Conservation (phyloP, 192 early-diverging fungal genomes). For the Gigaspora rosea region DNA sequence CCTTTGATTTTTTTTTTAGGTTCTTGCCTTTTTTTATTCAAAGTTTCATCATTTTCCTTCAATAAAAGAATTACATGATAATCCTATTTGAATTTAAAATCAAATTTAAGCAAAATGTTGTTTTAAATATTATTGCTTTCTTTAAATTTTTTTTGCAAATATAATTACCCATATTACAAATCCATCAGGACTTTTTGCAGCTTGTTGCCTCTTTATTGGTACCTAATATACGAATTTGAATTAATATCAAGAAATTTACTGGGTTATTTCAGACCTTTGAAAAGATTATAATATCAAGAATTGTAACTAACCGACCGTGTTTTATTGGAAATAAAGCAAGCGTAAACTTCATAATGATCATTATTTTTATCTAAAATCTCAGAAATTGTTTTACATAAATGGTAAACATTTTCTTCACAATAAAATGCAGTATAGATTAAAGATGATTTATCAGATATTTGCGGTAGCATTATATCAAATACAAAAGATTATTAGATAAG, state of each 20-base stretch:
- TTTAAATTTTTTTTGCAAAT: neutral
- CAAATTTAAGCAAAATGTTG: neutral
- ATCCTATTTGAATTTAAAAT: neutral
- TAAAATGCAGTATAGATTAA: constrained; percentile 14
- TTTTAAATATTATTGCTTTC: neutral
- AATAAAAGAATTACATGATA: constrained; percentile 31
- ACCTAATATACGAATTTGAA: neutral
- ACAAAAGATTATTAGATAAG: no score
- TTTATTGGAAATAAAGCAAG: constrained; percentile 27
- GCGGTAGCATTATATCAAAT: neutral
- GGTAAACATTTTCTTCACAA: constrained; percentile 32
- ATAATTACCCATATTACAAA: constrained; percentile 23
- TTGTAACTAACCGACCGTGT: neutral
- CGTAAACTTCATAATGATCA: constrained; percentile 1
- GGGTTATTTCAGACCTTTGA: neutral
- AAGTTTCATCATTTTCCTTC: neutral
- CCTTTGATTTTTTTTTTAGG: neutral
- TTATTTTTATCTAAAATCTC: neutral
- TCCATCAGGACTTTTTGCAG: neutral
- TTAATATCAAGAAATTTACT: neutral
- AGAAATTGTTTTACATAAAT: constrained; percentile 12
- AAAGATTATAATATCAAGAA: neutral
- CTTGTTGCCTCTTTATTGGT: constrained; percentile 9
- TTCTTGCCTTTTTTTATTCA: neutral
- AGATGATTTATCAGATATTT: neutral